Conservation (phyloP, 441 rosid species). For the Brassica hybrid region DNA sequence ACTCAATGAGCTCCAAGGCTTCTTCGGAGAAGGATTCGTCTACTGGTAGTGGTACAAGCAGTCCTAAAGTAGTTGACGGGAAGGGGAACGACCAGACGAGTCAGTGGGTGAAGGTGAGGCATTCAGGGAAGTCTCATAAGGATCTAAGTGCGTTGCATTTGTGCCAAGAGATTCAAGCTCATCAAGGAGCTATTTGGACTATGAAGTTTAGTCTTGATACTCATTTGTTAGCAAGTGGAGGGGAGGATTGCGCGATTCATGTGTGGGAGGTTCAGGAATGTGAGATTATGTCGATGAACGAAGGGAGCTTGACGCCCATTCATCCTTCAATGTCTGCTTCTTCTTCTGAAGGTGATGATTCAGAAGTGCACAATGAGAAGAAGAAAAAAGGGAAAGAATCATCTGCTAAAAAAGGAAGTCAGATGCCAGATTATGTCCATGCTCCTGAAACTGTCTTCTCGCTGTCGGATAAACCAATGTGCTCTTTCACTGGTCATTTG, state of each 20-base stretch:
- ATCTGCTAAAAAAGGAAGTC: conserved; percentile 46
- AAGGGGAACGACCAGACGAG: conserved; percentile 49
- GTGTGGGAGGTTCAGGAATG: conserved; percentile 98
- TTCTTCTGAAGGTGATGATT: conserved; percentile 42
- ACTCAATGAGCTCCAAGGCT: conserved; percentile 61
- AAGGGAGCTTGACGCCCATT: conserved; percentile 65
- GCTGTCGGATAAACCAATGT: conserved; percentile 77
- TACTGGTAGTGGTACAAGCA: conserved; percentile 8
- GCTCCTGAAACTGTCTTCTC: conserved; percentile 83
- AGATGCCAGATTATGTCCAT: conserved; percentile 82
- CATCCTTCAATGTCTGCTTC: conserved; percentile 56
- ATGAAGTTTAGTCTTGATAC: conserved; percentile 72
- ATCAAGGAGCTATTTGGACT: conserved; percentile 92
- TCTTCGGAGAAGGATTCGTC: conserved; percentile 45
- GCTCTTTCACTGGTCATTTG: conserved; percentile 83
- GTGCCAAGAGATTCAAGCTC: conserved; percentile 93
- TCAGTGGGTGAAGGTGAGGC: conserved; percentile 84
- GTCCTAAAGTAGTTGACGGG: conserved; percentile 32
- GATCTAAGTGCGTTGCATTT: conserved; percentile 87
- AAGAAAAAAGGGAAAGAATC: conserved; percentile 70
- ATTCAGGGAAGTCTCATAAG: conserved; percentile 71
- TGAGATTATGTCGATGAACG: conserved; percentile 66
- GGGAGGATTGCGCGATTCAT: conserved; percentile 76
- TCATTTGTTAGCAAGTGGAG: conserved; percentile 77
- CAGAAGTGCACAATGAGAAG: conserved; percentile 47